phyloP scores from a whole-genome alignment of 257 asterid genomes.

The Primulina eburnea region DNA sequence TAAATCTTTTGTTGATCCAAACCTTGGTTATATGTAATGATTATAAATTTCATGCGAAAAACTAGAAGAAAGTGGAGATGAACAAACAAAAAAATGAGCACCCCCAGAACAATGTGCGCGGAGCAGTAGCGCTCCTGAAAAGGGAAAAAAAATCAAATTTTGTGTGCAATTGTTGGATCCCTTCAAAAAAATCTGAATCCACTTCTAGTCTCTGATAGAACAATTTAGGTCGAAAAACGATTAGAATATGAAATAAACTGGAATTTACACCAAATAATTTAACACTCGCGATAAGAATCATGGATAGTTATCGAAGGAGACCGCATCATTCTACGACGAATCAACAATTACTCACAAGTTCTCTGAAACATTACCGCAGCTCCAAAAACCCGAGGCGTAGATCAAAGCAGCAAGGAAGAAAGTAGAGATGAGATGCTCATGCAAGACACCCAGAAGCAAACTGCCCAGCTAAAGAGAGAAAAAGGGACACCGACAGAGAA shows the following conservation, averaged over 20 bases:
- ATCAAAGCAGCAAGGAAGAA: neutral
- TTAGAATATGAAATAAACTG: neutral
- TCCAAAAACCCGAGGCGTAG: constrained; percentile 6
- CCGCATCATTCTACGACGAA: constrained; percentile 19
- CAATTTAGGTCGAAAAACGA: neutral
- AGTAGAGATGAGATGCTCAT: constrained; percentile 3
- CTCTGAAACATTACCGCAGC: constrained; percentile 14
- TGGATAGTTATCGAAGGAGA: constrained; percentile 8
- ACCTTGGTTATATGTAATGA: constrained; percentile 14
- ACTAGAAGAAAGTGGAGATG: neutral
- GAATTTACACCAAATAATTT: neutral
- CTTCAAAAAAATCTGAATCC: neutral
- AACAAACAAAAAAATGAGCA: neutral
- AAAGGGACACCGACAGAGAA: neutral
- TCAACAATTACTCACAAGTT: constrained; percentile 7
- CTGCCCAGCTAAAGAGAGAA: neutral
- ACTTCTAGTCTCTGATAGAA: neutral
- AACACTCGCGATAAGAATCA: constrained; percentile 1
- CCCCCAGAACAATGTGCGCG: neutral
- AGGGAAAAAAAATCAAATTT: too few relatives aligned
- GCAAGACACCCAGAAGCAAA: constrained; percentile 21
- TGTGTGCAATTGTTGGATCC: neutral
- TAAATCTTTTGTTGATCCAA: constrained; percentile 6
- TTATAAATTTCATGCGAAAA: neutral
- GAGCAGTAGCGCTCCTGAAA: neutral